Conservation (phyloP, 306 rosid genomes). For the Dryas octopetala region DNA sequence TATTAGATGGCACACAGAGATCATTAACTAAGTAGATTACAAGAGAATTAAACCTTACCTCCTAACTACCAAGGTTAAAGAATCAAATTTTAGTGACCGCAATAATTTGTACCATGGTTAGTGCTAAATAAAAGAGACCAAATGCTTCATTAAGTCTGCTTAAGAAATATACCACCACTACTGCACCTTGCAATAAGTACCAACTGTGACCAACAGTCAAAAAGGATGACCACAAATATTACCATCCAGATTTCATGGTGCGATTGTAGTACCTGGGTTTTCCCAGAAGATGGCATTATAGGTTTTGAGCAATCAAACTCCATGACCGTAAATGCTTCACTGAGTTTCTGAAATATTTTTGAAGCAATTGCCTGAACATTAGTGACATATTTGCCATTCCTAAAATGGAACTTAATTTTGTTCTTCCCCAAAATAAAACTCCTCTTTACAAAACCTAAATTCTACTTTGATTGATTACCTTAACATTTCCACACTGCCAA, state of each 20-base stretch:
- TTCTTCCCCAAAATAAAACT: slow-evolving; percentile 7
- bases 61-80: neutral
- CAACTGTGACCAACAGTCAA: neutral
- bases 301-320: slow-evolving; percentile 82
- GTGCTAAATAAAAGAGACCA: neutral
- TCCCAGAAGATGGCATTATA: slow-evolving; percentile 55
- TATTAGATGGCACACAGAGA: neutral
- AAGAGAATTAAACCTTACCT: neutral
- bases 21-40: neutral
- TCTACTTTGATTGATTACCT: slow-evolving; percentile 42
- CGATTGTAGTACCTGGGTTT: slow-evolving; percentile 55
- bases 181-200: neutral
- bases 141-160: neutral
- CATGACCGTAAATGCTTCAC: slow-evolving; percentile 64
- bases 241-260: neutral
- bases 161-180: neutral
- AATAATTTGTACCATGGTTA: neutral
- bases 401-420: slow-evolving; percentile 17
- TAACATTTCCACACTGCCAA: slow-evolving; percentile 82
- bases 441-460: slow-evolving; percentile 14
- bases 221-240: neutral
- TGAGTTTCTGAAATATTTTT: slow-evolving; percentile 66
- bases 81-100: neutral
- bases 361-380: slow-evolving; percentile 7
- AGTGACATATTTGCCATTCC: slow-evolving; percentile 9